Conservation (phyloP, 2,329 filamentous ascomycete genomes). For the Mycogone perniciosa region DNA sequence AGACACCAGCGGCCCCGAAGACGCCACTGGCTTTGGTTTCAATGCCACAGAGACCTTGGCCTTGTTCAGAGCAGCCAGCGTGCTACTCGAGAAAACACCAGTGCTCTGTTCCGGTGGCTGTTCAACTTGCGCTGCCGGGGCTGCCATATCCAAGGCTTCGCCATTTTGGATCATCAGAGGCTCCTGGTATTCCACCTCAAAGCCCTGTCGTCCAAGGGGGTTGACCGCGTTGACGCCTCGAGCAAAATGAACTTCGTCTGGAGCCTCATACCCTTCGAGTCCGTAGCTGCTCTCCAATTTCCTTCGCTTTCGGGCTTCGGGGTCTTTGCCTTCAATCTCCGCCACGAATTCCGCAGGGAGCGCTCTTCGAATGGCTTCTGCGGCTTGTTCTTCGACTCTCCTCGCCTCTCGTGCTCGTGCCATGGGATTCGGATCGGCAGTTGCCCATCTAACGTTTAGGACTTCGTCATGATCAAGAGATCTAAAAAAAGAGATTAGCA, state of each 20-base stretch:
- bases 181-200: slow-evolving; percentile 58
- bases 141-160: slow-evolving; percentile 38
- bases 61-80: slow-evolving; percentile 68
- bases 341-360: slow-evolving; percentile 86
- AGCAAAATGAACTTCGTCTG: slow-evolving; percentile 89
- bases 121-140: slow-evolving; percentile 21
- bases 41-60: slow-evolving; percentile 48
- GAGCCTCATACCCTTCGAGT: slow-evolving; percentile 84
- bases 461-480: slow-evolving; percentile 86
- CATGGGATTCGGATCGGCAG: slow-evolving; percentile 90
- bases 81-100: slow-evolving; percentile 76
- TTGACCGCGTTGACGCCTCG: slow-evolving; percentile 65
- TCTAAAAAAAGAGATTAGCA: neutral
- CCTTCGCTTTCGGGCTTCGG: slow-evolving; percentile 78
- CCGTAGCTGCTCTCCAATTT: slow-evolving; percentile 88
- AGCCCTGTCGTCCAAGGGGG: slow-evolving; percentile 49
- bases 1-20: slow-evolving; percentile 69
- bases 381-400: slow-evolving; percentile 89
- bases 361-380: slow-evolving; percentile 83
- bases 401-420: slow-evolving; percentile 87
- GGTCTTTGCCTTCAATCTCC: slow-evolving; percentile 87
- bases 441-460: slow-evolving; percentile 95
- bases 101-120: slow-evolving; percentile 32
- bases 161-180: slow-evolving; percentile 52
- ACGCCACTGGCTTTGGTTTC: slow-evolving; percentile 45